Evolutionary conservation across 169 alveolate species (phyloP), one percentile per base, ranked within the genome.

Genomic region (Eimeria maxima): DNA sequence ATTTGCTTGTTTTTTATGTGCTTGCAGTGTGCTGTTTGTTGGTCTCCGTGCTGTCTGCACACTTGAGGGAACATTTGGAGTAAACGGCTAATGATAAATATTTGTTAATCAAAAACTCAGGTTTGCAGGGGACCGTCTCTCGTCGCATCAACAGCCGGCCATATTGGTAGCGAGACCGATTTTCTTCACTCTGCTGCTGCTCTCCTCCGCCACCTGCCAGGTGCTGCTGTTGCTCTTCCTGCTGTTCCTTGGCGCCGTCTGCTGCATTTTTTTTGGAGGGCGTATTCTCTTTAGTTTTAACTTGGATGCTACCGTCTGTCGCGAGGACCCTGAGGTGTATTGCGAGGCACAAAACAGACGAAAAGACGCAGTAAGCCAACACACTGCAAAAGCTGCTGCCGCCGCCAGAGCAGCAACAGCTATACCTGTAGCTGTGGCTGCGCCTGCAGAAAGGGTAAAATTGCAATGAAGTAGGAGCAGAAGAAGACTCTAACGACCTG

Each of bases 121-220:
- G 89, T 33, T 20, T 47, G 89, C 89, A 80, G 18, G 89, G 89
- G 44, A 80, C 27, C 50, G 89, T 44, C 14, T 47, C 67, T 42
- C 65, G 27, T 80, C 89, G 24, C 89, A 80, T 42, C 67, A 80
- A 24, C 42, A 80, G n/a, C 67, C 89, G 89, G 89, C 89, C 89
- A 29, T 80, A 47, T 47, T 80, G 89, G 29, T 74, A 74, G 11
- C 44, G 53, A 8, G 3, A 20, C 55, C 86, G 18, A 29, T 33
- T 16, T 24, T n/a, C 55, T 74, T 24, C 86, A 2, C 53, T 74
- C n/a, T 74, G n/a, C 11, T 53, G 63, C 63, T 53, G 22, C 18
- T 16, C 63, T 11, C 63, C 63, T 53, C 11, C 63, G 11, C 22
- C 63, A 53, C 22, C 63, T 29, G 1, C 38, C 78, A 0, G 78